These are phyloP conservation scores for Bruguiera parviflora DNA, from an alignment of 345 rosid genomes.

Conservation along the genomic window DNA sequence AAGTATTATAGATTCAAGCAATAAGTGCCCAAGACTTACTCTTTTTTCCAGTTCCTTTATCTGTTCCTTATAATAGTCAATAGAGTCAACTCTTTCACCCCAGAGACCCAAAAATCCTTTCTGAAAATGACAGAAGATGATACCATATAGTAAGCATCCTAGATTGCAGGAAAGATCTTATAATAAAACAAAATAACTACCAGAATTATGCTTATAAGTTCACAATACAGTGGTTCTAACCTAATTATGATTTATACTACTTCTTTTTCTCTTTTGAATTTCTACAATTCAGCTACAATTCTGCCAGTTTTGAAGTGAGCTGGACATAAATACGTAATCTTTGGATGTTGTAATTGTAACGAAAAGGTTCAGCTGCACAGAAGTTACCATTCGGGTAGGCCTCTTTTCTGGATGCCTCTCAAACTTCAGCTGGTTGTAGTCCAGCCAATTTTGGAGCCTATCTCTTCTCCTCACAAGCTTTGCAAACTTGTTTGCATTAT, in stretches of 20 bases:
- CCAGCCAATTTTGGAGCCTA: slow-evolving; percentile 83
- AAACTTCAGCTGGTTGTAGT: slow-evolving; percentile 70
- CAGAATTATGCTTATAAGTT: not conserved
- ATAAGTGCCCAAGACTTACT: slow-evolving; percentile 39
- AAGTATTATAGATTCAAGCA: slow-evolving; percentile 1
- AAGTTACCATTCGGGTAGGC: slow-evolving; percentile 68
- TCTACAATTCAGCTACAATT: too few relatives aligned
- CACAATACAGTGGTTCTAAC: too few relatives aligned
- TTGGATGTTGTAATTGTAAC: too few relatives aligned
- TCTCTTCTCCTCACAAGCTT: slow-evolving; percentile 68
- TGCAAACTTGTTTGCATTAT: slow-evolving; percentile 72
- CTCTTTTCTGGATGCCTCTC: slow-evolving; percentile 77
- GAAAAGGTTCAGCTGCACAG: slow-evolving; percentile 1
- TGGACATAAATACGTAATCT: not conserved
- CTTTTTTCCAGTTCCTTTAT: slow-evolving; percentile 51
- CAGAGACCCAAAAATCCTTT: slow-evolving; percentile 81
- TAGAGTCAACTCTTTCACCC: slow-evolving; percentile 73
- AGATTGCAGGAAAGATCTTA: not conserved
- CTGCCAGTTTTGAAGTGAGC: not conserved
- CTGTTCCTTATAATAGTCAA: slow-evolving; percentile 71
- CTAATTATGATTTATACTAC: not conserved
- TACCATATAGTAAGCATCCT: slow-evolving; percentile 11
- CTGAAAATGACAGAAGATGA: slow-evolving; percentile 39
- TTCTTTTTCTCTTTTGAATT: too few relatives aligned
- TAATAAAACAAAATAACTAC: not conserved